Conservation (phyloP, 768 basidiomycete genomes). For the Auriscalpium microsporum region DNA sequence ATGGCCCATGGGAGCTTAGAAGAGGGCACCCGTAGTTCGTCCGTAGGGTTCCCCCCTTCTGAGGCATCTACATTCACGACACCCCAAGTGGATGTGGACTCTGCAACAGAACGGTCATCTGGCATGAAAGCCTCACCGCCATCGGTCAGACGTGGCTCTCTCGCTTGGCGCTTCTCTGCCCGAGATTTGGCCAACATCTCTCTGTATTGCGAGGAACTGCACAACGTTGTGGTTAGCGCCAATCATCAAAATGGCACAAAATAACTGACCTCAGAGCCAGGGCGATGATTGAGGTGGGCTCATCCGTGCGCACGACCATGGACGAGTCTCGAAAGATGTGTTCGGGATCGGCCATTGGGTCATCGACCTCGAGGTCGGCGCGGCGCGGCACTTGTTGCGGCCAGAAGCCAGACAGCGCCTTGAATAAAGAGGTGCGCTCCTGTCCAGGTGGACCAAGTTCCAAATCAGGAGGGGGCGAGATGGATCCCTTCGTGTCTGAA, state of each 20-base stretch:
- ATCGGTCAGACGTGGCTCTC: constrained; percentile 47
- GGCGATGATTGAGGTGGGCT: constrained; percentile 96
- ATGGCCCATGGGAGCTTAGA: constrained; percentile 78
- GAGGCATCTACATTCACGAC: constrained; percentile 75
- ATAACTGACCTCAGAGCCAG: constrained; percentile 73
- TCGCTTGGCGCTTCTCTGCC: constrained; percentile 62
- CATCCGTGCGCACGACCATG: constrained; percentile 92
- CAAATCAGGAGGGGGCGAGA: constrained; percentile 34
- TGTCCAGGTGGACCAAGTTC: constrained; percentile 43
- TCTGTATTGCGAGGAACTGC: constrained; percentile 73
- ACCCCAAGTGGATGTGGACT: constrained; percentile 87
- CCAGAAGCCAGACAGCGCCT: constrained; percentile 80
- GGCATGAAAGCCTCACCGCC: constrained; percentile 88
- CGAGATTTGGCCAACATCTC: constrained; percentile 73
- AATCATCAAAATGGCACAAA: not conserved
- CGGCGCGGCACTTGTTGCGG: constrained; percentile 51
- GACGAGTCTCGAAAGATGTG: constrained; percentile 92
- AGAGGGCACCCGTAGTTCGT: constrained; percentile 67
- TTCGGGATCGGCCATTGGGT: constrained; percentile 71
- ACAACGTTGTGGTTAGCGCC: not conserved
- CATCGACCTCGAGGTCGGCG: constrained; percentile 51
- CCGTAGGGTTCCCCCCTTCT: constrained; percentile 61
- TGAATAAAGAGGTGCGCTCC: constrained; percentile 70
- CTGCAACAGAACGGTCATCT: constrained; percentile 73
- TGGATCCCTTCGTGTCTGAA: constrained; percentile 2